These are phyloP conservation scores for Solanum okadae DNA, from an alignment of 257 asterid genomes.

Conservation along the genomic window DNA sequence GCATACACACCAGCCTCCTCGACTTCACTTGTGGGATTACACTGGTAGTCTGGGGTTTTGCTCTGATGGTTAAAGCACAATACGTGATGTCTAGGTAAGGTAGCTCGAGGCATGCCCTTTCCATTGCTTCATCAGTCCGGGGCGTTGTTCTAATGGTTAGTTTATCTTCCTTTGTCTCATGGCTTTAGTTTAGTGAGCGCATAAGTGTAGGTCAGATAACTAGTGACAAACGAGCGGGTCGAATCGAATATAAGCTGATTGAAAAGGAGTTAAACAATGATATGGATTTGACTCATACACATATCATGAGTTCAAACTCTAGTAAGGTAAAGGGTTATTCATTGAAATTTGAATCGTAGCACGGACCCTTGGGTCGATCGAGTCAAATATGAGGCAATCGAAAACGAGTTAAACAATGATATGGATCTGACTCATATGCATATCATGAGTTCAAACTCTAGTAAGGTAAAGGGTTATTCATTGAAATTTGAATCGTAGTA, in stretches of 20 bases:
- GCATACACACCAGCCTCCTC: neutral
- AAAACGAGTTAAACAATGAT: neutral
- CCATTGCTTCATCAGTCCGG: neutral
- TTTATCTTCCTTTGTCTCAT: neutral
- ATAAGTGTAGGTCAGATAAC: neutral
- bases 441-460: neutral
- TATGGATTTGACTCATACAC: too few relatives aligned
- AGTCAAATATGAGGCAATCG: neutral
- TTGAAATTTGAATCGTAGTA: neutral
- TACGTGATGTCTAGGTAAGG: neutral
- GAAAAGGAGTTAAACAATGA: neutral
- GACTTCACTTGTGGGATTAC: neutral
- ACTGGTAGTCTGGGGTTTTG: neutral
- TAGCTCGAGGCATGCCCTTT: neutral
- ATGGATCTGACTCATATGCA: neutral
- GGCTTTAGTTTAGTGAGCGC: neutral
- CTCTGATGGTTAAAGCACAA: neutral
- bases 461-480: neutral
- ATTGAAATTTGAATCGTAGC: neutral
- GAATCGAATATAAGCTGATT: fast-evolving
- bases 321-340: neutral
- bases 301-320: neutral
- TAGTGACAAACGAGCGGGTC: too few relatives aligned
- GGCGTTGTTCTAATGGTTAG: neutral
- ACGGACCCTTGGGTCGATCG: neutral